Conservation (phyloP, 331 rosid species). For the Quercus phellos region DNA sequence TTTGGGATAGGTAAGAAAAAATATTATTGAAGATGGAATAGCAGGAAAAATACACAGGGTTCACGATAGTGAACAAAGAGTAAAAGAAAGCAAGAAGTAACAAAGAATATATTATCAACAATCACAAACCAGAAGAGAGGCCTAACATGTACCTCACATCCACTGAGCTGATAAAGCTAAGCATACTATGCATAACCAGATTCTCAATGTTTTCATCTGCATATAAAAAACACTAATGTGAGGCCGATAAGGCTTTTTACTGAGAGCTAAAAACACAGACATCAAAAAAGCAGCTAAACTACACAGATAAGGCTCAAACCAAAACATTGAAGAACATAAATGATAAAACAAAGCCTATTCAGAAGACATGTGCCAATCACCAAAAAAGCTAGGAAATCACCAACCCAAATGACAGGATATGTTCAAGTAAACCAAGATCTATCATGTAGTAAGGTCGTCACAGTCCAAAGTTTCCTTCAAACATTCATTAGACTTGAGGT, state of each 20-base stretch:
- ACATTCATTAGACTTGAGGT: slow-evolving; percentile 1
- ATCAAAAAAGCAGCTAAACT: background rate
- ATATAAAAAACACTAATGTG: slow-evolving; percentile 3
- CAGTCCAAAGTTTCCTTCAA: slow-evolving; percentile 6
- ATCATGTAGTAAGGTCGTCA: slow-evolving; percentile 8
- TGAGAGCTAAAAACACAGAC: background rate
- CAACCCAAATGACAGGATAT: background rate
- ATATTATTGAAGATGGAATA: no score
- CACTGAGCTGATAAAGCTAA: slow-evolving; percentile 70
- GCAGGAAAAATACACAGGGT: no score
- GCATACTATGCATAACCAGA: slow-evolving; percentile 64
- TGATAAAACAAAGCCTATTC: background rate
- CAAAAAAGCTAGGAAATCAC: slow-evolving; percentile 5
- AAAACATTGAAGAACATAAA: background rate
- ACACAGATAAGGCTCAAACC: background rate
- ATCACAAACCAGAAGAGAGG: slow-evolving; percentile 23
- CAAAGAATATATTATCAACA: slow-evolving; percentile 19
- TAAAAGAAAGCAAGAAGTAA: background rate
- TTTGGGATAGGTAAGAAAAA: no score
- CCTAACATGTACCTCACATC: slow-evolving; percentile 70
- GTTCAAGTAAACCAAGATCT: background rate
- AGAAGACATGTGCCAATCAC: background rate
- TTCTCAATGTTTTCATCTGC: slow-evolving; percentile 73
- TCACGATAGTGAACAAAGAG: no score
- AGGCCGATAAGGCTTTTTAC: background rate